A percentile compares a stretch with the other conserved stretches of the same genome.
phyloP scores from a whole-genome alignment of 75 land plant species.

The Azolla pinnata region DNA sequence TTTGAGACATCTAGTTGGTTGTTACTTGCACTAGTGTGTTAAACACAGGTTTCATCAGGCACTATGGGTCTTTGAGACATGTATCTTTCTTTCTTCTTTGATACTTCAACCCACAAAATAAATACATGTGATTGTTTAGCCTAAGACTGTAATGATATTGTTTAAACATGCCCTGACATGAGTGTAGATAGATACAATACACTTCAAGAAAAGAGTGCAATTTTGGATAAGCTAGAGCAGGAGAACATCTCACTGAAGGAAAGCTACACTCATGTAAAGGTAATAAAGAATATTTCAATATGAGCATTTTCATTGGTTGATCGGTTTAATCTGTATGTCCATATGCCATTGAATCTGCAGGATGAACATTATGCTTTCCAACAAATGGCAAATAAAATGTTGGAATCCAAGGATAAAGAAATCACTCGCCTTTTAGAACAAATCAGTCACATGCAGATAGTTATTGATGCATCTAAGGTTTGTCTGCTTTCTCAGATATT shows the following conservation, averaged over 20 bases:
- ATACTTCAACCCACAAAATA: too few relatives aligned
- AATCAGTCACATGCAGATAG: background rate
- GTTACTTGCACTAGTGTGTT: too few relatives aligned
- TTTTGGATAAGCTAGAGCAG: constrained; percentile 20
- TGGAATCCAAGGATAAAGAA: constrained; percentile 82
- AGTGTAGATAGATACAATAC: constrained; percentile 2
- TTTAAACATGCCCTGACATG: too few relatives aligned
- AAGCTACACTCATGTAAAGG: constrained; percentile 44
- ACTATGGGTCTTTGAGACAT: too few relatives aligned
- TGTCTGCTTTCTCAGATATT: background rate
- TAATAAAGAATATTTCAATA: constrained; percentile 11
- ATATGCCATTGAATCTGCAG: constrained; percentile 22
- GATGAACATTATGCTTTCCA: constrained; percentile 73
- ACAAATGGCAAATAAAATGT: constrained; percentile 72
- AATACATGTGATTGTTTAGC: too few relatives aligned
- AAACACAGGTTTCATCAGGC: too few relatives aligned
- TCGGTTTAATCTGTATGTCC: background rate
- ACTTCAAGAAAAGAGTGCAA: constrained; percentile 18
- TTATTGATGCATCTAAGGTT: constrained; percentile 5
- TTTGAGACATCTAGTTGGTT: too few relatives aligned
- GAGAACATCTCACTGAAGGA: constrained; percentile 36
- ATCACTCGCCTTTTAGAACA: constrained; percentile 64
- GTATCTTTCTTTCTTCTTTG: too few relatives aligned
- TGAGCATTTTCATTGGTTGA: background rate
- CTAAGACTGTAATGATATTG: too few relatives aligned